Evolutionary conservation across 192 early-diverging fungal species (phyloP).

Genomic region (Gonapodya sp.): DNA sequence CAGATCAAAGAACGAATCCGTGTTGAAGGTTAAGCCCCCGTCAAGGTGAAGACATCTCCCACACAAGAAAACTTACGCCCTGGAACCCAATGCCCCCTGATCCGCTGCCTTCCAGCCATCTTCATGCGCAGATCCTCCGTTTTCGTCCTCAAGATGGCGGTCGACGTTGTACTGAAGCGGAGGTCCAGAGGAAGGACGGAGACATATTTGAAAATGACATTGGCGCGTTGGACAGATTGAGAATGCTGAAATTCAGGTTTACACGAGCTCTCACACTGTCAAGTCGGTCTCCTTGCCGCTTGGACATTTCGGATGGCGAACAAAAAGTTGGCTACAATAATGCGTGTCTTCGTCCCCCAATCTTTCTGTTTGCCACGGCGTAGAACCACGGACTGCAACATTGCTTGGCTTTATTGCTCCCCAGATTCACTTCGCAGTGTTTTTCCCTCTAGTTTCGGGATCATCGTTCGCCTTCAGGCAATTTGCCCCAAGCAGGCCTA

Average conservation of each 20-base stretch:
- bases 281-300: not conserved
- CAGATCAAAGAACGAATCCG: not conserved
- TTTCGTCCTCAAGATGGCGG: not conserved
- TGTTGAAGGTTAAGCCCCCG: not conserved
- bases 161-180: not conserved
- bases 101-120: not conserved
- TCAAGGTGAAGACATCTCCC: not conserved
- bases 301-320: not conserved
- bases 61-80: not conserved
- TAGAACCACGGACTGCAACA: too few species aligned
- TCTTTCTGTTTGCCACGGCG: too few species aligned
- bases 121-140: not conserved
- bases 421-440: too few species aligned
- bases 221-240: too few species aligned
- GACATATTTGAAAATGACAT: too few species aligned
- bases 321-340: too few species aligned
- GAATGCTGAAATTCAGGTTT: not conserved
- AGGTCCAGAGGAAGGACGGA: too few species aligned
- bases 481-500: too few species aligned
- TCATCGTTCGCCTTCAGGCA: too few species aligned
- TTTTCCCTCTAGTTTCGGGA: too few species aligned
- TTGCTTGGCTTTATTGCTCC: too few species aligned
- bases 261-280: not conserved
- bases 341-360: too few species aligned
- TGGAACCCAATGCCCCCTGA: not conserved